A percentile compares a stretch with the other conserved stretches of the same genome.
Conservation (phyloP, 2,329 filamentous ascomycete genomes). For the Xylariales sp. region DNA sequence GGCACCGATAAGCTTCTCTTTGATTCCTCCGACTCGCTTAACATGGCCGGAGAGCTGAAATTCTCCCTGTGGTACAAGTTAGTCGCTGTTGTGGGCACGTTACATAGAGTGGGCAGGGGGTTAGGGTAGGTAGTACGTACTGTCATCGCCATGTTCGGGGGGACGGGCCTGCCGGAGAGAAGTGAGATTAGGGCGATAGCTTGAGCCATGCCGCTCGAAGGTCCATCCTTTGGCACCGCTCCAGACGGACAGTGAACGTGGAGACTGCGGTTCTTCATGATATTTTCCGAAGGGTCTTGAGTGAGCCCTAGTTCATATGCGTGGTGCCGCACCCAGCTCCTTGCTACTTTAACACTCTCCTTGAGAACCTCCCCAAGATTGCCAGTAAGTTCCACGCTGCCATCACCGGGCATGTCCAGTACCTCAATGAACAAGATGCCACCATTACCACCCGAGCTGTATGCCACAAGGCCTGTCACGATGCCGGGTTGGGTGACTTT, state of each 20-base stretch:
- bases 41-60: constrained; percentile 82
- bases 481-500: constrained; percentile 80
- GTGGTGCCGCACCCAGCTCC: constrained; percentile 96
- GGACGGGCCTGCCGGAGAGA: constrained; percentile 80
- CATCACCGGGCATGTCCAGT: constrained; percentile 91
- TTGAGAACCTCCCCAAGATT: constrained; percentile 96
- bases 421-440: constrained; percentile 98
- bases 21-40: constrained; percentile 93
- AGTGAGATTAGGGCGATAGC: constrained; percentile 89
- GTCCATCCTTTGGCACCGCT: constrained; percentile 90
- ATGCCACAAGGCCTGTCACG: constrained; percentile 93
- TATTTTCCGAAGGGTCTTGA: constrained; percentile 75
- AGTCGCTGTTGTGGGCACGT: constrained; percentile 11
- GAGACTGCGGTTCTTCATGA: constrained; percentile 91
- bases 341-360: constrained; percentile 91
- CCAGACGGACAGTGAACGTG: constrained; percentile 96
- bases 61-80: constrained; percentile 46
- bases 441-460: constrained; percentile 86
- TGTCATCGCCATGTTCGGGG: constrained; percentile 94
- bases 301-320: constrained; percentile 87
- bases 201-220: constrained; percentile 85
- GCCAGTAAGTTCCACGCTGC: constrained; percentile 89
- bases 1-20: constrained; percentile 96
- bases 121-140: constrained; percentile 35
- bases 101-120: constrained; percentile 5